Evolutionary conservation across 208 protist species (phyloP).

Genomic region (Angomonas ambiguus): DNA sequence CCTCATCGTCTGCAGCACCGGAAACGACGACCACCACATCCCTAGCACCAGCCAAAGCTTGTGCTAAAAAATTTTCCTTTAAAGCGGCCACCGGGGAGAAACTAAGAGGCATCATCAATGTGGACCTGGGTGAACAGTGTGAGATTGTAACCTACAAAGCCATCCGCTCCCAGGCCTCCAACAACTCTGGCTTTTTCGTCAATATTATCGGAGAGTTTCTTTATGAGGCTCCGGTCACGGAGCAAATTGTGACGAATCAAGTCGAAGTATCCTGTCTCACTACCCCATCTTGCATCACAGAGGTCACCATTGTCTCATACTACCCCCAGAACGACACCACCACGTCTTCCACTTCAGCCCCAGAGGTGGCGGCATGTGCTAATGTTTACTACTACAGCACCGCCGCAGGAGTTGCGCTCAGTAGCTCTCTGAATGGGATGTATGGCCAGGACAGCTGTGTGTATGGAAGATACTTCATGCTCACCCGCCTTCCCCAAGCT

Average conservation of each 20-base stretch:
- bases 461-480: slow-evolving; percentile 68
- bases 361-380: slow-evolving; percentile 44
- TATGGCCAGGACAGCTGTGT: slow-evolving; percentile 53
- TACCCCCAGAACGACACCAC: slow-evolving; percentile 12
- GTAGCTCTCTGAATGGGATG: slow-evolving; percentile 51
- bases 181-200: slow-evolving; percentile 30
- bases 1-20: slow-evolving; percentile 8
- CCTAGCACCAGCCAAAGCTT: slow-evolving; percentile 10
- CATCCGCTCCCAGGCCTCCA: slow-evolving; percentile 19
- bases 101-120: slow-evolving; percentile 35
- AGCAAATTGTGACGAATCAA: slow-evolving; percentile 37
- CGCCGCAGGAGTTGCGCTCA: slow-evolving; percentile 37
- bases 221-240: slow-evolving; percentile 41
- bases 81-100: slow-evolving; percentile 40
- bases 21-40: slow-evolving; percentile 12
- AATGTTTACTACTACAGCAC: slow-evolving; percentile 78
- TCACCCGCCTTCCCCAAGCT: slow-evolving; percentile 30
- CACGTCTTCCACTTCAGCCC: slow-evolving; percentile 6
- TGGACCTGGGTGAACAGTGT: slow-evolving; percentile 21
- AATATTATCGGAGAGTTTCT: slow-evolving; percentile 72
- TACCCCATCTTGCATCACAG: slow-evolving; percentile 42
- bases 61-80: slow-evolving; percentile 36
- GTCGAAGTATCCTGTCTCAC: slow-evolving; percentile 61
- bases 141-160: slow-evolving; percentile 41
- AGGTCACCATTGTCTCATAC: slow-evolving; percentile 52